A percentile compares a stretch with the other conserved stretches of the same genome.
Evolutionary conservation across 495 filamentous ascomycete genomes (phyloP).

Genomic region (Lasiosphaeriaceae sp.): DNA sequence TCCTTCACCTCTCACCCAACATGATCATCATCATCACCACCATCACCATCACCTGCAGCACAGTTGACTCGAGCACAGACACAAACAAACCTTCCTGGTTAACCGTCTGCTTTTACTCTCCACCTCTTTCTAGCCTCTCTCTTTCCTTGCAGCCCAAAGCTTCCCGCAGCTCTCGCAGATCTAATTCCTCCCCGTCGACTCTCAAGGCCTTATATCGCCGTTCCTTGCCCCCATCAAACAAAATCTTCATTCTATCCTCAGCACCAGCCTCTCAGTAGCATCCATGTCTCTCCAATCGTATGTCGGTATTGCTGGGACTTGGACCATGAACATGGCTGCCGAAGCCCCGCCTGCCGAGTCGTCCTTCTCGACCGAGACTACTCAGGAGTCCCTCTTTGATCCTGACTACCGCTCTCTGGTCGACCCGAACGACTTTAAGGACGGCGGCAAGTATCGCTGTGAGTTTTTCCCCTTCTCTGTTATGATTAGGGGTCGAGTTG

Average conservation of each 20-base stretch:
- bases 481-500: background rate
- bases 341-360: slow-evolving; percentile 2
- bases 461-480: slow-evolving; percentile 1
- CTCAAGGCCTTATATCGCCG: background rate
- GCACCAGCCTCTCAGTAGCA: background rate
- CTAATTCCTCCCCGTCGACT: too few relatives aligned
- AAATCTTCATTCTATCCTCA: background rate
- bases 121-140: background rate
- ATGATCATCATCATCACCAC: background rate
- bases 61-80: too few relatives aligned
- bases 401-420: slow-evolving; percentile 27
- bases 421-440: slow-evolving; percentile 20
- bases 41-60: background rate
- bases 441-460: slow-evolving; percentile 37
- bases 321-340: slow-evolving; percentile 2
- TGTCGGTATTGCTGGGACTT: slow-evolving; percentile 6
- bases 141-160: too few relatives aligned
- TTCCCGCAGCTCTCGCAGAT: too few relatives aligned
- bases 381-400: slow-evolving; percentile 20
- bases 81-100: background rate
- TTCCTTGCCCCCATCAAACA: background rate
- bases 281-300: background rate
- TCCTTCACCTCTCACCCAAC: background rate
- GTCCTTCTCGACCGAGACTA: slow-evolving; percentile 9
- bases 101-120: background rate